Conservation (phyloP, 306 rosid species). For the Dryas alaskensis region DNA sequence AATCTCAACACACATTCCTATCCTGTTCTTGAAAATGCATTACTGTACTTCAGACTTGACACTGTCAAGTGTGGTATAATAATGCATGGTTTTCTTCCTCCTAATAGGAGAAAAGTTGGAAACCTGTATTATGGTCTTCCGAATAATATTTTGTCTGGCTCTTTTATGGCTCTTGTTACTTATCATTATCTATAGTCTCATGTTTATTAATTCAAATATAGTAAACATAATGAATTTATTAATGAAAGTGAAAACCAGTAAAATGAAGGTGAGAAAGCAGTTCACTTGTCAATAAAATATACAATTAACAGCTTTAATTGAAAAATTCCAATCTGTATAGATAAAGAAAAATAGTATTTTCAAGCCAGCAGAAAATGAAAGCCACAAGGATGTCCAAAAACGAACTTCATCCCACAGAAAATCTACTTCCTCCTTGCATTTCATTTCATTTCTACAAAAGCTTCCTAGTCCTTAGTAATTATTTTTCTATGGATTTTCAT, state of each 20-base stretch:
- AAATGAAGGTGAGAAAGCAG: neutral
- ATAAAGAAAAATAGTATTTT: neutral
- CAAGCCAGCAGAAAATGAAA: neutral
- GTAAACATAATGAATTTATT: neutral
- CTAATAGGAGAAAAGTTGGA: neutral
- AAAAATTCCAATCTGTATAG: neutral
- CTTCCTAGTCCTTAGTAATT: neutral
- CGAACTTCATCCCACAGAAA: neutral
- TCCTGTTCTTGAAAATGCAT: neutral
- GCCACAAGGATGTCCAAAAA: no score
- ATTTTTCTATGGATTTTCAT: constrained; percentile 4
- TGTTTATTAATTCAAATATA: neutral
- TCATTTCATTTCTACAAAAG: neutral
- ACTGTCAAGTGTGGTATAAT: neutral
- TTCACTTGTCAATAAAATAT: neutral
- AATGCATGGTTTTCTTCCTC: neutral
- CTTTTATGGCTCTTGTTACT: neutral
- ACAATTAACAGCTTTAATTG: neutral
- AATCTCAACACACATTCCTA: neutral
- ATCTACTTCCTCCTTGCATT: neutral
- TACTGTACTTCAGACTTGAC: neutral
- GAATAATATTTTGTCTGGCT: neutral
- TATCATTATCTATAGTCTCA: neutral
- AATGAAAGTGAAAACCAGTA: neutral
- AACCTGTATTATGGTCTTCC: neutral